phyloP scores from a whole-genome alignment of 768 basidiomycete genomes.

The Amanita pseudoporphyria region DNA sequence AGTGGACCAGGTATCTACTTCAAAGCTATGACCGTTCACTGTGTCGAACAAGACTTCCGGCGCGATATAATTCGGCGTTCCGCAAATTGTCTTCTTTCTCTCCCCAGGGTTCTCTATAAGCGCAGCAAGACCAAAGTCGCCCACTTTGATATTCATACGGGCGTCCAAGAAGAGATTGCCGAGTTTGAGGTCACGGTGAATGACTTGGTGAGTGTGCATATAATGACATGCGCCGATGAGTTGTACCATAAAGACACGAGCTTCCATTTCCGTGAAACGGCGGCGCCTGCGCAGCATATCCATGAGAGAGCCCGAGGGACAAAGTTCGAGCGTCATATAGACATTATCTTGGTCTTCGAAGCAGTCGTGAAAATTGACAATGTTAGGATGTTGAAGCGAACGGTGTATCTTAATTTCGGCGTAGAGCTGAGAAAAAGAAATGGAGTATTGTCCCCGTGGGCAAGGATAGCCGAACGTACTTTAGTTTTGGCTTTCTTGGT shows the following conservation, averaged over 20 bases:
- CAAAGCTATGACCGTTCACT: constrained; percentile 93
- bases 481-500: constrained; percentile 97
- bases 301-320: constrained; percentile 83
- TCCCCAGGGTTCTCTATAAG: constrained; percentile 95
- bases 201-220: constrained; percentile 95
- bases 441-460: background rate
- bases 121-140: constrained; percentile 95
- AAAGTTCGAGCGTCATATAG: constrained; percentile 94
- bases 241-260: constrained; percentile 89
- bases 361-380: constrained; percentile 86
- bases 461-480: constrained; percentile 28
- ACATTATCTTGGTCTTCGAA: constrained; percentile 95
- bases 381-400: constrained; percentile 84
- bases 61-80: constrained; percentile 98
- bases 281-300: constrained; percentile 82
- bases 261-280: constrained; percentile 86
- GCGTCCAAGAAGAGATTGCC: constrained; percentile 90
- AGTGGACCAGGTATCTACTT: constrained; percentile 97
- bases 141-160: constrained; percentile 94
- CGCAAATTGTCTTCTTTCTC: constrained; percentile 98
- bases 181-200: constrained; percentile 94
- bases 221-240: constrained; percentile 94
- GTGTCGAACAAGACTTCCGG: constrained; percentile 96
- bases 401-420: constrained; percentile 99
- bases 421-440: constrained; percentile 53